These are phyloP conservation scores for Leishmania arabica DNA, from an alignment of 208 protist species.

Conservation along the genomic window DNA sequence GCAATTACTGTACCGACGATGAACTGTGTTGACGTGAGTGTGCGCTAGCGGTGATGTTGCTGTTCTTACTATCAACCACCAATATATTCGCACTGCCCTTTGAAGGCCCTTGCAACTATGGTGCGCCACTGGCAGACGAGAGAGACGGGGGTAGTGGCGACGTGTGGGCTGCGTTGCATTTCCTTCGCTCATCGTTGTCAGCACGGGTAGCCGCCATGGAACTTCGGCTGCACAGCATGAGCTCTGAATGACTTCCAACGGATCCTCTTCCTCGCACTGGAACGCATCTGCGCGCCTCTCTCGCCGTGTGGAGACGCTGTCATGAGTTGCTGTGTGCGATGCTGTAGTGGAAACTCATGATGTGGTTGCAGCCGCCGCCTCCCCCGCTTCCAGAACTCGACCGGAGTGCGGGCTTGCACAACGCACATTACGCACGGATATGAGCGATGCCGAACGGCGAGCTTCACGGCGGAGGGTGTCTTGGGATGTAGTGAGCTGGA, in stretches of 20 bases:
- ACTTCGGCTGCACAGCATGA: background rate
- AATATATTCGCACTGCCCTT: background rate
- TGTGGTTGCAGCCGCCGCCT: background rate
- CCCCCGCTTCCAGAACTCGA: background rate
- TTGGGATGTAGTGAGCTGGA: slow-evolving; percentile 19
- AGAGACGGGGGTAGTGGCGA: background rate
- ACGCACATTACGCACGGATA: background rate
- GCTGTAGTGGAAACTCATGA: background rate
- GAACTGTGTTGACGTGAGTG: background rate
- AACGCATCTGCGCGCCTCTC: background rate
- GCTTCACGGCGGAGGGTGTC: slow-evolving; percentile 12
- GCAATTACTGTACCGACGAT: background rate
- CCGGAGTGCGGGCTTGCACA: background rate
- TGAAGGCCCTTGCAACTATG: background rate
- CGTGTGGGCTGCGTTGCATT: slow-evolving; percentile 3
- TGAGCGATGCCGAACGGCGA: background rate
- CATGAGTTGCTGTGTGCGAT: background rate
- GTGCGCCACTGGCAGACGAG: background rate
- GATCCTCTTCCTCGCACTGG: background rate
- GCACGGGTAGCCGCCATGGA: slow-evolving; percentile 12
- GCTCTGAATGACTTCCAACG: background rate
- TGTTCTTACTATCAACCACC: background rate
- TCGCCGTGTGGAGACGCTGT: background rate
- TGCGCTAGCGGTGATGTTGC: background rate
- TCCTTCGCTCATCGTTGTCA: background rate